Evolutionary conservation across 2,329 filamentous ascomycete genomes (phyloP).

Genomic region (Fusarium bactridioides): DNA sequence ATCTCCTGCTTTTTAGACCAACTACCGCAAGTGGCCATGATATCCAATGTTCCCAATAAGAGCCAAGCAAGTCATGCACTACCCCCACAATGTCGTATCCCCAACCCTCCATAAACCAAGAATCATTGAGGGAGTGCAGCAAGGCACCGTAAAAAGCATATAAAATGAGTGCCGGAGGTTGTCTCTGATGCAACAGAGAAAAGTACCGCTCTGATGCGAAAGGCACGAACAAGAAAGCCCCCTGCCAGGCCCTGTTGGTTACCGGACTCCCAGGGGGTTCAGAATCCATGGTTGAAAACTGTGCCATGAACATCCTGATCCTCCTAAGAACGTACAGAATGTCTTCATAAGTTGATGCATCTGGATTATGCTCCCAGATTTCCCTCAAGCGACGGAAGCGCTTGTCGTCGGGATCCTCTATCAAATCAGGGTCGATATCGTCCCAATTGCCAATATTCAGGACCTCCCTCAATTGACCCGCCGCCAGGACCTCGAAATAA

Average conservation of each 20-base stretch:
- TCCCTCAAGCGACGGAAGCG: background rate
- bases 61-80: background rate
- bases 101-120: constrained; percentile 14
- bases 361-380: background rate
- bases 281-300: background rate
- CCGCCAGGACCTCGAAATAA: fast-evolving
- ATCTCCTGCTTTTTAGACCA: background rate
- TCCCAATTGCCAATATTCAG: background rate
- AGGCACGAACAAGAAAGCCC: background rate
- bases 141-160: constrained; percentile 4
- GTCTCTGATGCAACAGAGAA: background rate
- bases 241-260: background rate
- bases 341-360: background rate
- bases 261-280: background rate
- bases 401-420: background rate
- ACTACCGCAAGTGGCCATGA: background rate
- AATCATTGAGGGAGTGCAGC: background rate
- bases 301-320: background rate
- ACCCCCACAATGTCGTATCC: constrained; percentile 3
- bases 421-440: background rate
- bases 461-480: background rate
- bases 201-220: background rate
- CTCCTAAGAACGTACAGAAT: background rate
- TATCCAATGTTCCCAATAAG: constrained; percentile 8
- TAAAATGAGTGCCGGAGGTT: background rate